Base-by-base conservation (phyloP, 169 alveolate genomes). In the Babesia ovis region DNA sequence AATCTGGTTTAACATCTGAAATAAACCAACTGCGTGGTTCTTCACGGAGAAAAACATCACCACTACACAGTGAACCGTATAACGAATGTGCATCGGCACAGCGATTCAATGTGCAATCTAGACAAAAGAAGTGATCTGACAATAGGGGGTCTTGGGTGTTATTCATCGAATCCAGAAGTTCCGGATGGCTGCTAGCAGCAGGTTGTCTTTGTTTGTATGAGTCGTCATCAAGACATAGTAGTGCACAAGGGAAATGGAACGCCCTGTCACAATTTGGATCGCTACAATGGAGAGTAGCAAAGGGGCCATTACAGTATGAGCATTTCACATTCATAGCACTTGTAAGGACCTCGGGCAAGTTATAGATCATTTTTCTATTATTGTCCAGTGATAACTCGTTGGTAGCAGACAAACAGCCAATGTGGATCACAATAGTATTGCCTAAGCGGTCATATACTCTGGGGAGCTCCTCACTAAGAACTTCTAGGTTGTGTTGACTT, bases 231-330 rank as follows among this genome's bases (percentile, higher is more conserved):
- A 45, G n/a, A 22, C 55, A 9, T 6, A 20, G 37, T 14, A 77
- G 16, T 9, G 82, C 62, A 41, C 86, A 77, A 25, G 86, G 81
- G 18, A 29, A 77, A 39, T 77, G 86, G 59, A 35, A 77, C 9
- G 39, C 68, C 1, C 68, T 39, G 16, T 16, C 12, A 46, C 86
- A 77, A 18, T 37, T 45, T 14, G 58, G 18, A 6, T 22, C 51
- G 31, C 8, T 22, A 39, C 86, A 77, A 35, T 46, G 72, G 11
- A 77, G 56, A 20, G 86, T 67, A 1, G 86, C 86, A 37, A 55
- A 77, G 16, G 22, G 34, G 46, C 55, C 71, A 34, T 42, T 56
- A 60, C 86, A 77, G 45, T 45, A 77, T 3, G 67, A 23, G 41
- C 86, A 77, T 55, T 51, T 64, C 14, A n/a, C 46, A 22, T 64